These are phyloP conservation scores for Heliamphora exappendiculata DNA, from an alignment of 148 eudicot genomes.

Conservation along the genomic window DNA sequence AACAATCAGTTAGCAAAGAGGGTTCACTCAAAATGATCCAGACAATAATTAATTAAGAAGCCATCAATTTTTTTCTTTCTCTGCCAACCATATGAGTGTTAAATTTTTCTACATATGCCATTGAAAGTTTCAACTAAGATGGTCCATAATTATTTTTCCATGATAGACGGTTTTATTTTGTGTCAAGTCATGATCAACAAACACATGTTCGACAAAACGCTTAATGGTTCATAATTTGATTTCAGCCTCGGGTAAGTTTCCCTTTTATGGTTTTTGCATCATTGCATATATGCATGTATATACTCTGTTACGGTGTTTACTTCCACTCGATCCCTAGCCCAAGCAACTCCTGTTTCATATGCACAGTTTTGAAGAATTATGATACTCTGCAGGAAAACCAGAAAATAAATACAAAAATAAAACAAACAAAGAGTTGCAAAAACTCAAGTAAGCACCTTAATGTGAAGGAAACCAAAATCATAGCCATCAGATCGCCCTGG, in stretches of 20 bases:
- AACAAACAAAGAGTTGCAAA: not conserved
- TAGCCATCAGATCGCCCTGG: slow-evolving; percentile 76
- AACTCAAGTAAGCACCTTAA: slow-evolving; percentile 49
- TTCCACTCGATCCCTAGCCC: too few relatives aligned
- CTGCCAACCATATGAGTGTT: not conserved
- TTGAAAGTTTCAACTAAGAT: not conserved
- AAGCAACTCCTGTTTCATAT: too few relatives aligned
- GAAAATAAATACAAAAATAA: too few relatives aligned
- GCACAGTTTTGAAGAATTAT: not conserved
- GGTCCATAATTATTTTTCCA: not conserved
- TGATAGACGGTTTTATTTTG: not conserved
- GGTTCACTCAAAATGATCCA: not conserved
- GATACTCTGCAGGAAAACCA: not conserved
- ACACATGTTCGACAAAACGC: not conserved
- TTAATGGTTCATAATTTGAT: not conserved
- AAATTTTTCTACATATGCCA: not conserved
- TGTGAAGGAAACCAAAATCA: slow-evolving; percentile 95
- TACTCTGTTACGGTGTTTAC: not conserved
- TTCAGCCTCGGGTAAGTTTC: not conserved
- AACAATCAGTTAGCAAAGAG: not conserved
- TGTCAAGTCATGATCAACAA: not conserved
- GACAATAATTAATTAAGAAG: not conserved
- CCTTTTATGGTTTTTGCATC: not conserved
- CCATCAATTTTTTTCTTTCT: not conserved
- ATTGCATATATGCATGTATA: not conserved